Evolutionary conservation across 805 yeast genomes (phyloP).

Genomic region (Metschnikowia anglica): DNA sequence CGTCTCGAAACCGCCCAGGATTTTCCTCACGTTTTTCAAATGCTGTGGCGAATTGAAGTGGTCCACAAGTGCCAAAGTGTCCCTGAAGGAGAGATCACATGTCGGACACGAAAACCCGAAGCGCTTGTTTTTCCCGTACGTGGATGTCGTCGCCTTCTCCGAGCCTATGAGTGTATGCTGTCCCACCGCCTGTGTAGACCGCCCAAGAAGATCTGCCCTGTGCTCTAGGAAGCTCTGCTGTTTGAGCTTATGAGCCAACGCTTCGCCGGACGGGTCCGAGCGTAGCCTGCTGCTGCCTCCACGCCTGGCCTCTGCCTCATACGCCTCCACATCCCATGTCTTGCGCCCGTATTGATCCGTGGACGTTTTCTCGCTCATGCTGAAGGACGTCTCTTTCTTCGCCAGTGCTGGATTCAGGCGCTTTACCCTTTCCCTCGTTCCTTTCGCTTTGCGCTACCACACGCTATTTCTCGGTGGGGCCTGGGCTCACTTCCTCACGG

Average conservation of each 20-base stretch:
- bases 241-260: slow-evolving; percentile 2
- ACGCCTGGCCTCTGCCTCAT: slow-evolving; percentile 47
- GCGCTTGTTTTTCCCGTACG: slow-evolving; percentile 47
- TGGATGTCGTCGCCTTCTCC: slow-evolving; percentile 16
- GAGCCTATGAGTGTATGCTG: slow-evolving; percentile 35
- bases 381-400: no score
- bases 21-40: slow-evolving; percentile 28
- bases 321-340: slow-evolving; percentile 71
- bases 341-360: slow-evolving; percentile 59
- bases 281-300: slow-evolving; percentile 17
- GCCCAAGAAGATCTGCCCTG: slow-evolving; percentile 31
- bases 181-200: slow-evolving; percentile 34
- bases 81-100: slow-evolving; percentile 80
- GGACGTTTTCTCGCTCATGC: slow-evolving; percentile 26
- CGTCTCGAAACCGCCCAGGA: slow-evolving; percentile 15
- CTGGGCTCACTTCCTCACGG: no score
- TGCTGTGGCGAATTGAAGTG: slow-evolving; percentile 81
- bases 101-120: slow-evolving; percentile 84
- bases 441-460: no score
- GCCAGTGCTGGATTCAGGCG: no score
- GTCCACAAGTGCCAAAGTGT: slow-evolving; percentile 75
- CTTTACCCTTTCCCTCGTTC: no score
- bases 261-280: slow-evolving; percentile 3
- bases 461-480: no score
- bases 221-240: slow-evolving; percentile 24